These are phyloP conservation scores for Xerophyta viscosa DNA, from an alignment of 106 monocot genomes.

Conservation along the genomic window DNA sequence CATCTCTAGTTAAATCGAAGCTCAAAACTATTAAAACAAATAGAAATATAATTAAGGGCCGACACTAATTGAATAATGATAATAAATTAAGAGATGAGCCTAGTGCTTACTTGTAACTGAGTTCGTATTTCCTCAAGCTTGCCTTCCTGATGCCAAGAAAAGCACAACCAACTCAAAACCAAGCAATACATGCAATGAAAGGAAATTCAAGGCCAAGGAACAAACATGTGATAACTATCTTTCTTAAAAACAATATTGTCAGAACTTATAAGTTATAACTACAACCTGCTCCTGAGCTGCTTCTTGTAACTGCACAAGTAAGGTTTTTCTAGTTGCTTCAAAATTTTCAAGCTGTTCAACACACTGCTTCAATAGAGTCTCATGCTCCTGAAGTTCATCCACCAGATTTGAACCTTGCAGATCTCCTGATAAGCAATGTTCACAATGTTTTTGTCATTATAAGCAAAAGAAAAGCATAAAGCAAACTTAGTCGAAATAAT, in stretches of 20 bases:
- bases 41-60: no score
- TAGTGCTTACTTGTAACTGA: conserved; percentile 91
- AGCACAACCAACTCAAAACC: conserved; percentile 3
- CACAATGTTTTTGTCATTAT: no score
- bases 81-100: no score
- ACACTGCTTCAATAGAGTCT: conserved; percentile 58
- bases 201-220: neutral
- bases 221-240: neutral
- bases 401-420: conserved; percentile 36
- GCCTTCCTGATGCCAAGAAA: conserved; percentile 44
- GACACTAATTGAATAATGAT: no score
- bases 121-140: conserved; percentile 51
- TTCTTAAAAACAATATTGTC: no score
- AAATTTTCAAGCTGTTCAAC: conserved; percentile 69
- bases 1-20: no score
- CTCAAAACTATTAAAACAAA: no score
- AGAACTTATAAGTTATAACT: no score
- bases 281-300: conserved; percentile 79
- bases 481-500: no score
- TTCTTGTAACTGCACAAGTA: conserved; percentile 65
- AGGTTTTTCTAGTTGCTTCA: conserved; percentile 47
- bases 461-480: conserved; percentile 5
- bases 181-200: conserved; percentile 1
- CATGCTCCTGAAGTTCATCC: conserved; percentile 63
- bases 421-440: conserved; percentile 28